Evolutionary conservation across 345 rosid genomes (phyloP).

Genomic region (Rhodamnia rubescens): DNA sequence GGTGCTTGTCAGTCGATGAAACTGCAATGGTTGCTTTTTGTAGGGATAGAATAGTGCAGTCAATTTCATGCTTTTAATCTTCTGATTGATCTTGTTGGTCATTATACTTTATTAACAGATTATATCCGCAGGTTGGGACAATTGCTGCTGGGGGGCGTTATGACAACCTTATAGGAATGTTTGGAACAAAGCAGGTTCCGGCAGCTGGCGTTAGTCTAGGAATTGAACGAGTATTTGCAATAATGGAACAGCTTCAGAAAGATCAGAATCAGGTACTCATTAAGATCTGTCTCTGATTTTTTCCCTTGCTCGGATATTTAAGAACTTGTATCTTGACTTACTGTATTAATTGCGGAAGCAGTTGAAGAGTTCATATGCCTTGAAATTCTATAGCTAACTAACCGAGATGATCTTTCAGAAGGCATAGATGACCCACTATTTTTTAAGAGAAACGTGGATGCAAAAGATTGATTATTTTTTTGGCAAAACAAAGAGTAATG

Average conservation of each 20-base stretch:
- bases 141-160: conserved; percentile 95
- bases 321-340: neutral
- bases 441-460: neutral
- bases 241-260: conserved; percentile 67
- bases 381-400: neutral
- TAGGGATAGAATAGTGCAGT: neutral
- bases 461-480: neutral
- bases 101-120: neutral
- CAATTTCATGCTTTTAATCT: neutral
- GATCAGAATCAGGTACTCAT: conserved; percentile 51
- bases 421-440: neutral
- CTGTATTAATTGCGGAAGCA: neutral
- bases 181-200: conserved; percentile 82
- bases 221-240: conserved; percentile 76
- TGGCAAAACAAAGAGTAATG: neutral
- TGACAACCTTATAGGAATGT: conserved; percentile 85
- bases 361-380: neutral
- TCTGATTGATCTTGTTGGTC: neutral
- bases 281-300: neutral
- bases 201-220: conserved; percentile 95
- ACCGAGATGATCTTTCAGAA: neutral
- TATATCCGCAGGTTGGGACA: conserved; percentile 66
- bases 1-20: neutral
- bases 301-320: neutral
- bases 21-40: neutral